phyloP scores from a whole-genome alignment of 169 alveolate genomes.

The Plasmodium gaboni region DNA sequence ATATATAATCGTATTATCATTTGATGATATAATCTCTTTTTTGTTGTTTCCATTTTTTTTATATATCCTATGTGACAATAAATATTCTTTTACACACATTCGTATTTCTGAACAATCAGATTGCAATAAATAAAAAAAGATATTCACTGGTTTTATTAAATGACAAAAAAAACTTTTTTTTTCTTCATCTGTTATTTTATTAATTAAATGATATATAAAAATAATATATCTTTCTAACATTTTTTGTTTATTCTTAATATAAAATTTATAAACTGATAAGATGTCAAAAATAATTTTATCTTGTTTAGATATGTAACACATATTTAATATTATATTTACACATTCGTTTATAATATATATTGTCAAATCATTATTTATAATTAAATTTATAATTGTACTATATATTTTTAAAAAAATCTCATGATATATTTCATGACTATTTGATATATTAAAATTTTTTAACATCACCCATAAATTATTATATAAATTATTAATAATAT shows the following conservation, averaged over 20 bases:
- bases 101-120: conserved; percentile 28
- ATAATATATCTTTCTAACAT: conserved; percentile 36
- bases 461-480: too few species aligned
- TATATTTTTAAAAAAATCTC: conserved; percentile 29
- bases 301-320: conserved; percentile 17
- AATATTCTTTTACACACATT: conserved; percentile 9
- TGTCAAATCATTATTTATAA: conserved; percentile 25
- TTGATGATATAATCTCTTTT: not conserved
- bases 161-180: conserved; percentile 14
- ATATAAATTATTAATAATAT: not conserved
- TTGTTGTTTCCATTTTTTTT: too few species aligned
- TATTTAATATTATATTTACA: conserved; percentile 30
- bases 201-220: conserved; percentile 27
- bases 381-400: conserved; percentile 26
- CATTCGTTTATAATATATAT: conserved; percentile 57
- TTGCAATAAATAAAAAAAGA: conserved; percentile 23
- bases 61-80: not conserved
- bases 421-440: not conserved
- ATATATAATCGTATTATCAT: too few species aligned
- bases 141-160: conserved; percentile 12
- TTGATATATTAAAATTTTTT: too few species aligned
- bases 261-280: conserved; percentile 25
- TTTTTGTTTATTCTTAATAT: conserved; percentile 24
- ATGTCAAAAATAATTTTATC: conserved; percentile 33
- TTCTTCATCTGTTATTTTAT: conserved; percentile 2